Evolutionary conservation across 768 basidiomycete genomes (phyloP).

Genomic region (Naganishia randhawae): DNA sequence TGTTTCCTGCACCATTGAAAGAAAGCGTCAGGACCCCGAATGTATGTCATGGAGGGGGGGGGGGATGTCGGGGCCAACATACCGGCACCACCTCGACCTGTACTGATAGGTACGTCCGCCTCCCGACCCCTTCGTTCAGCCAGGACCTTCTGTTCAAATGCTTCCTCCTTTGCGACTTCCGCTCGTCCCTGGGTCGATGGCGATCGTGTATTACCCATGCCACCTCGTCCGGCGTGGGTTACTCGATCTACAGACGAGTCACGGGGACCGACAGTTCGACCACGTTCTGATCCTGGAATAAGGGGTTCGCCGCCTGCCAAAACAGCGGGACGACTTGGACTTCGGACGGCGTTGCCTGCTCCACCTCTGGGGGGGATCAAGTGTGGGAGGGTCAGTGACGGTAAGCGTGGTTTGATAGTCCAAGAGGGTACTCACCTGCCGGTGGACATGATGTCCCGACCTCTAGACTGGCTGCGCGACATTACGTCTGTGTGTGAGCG

Average conservation of each 20-base stretch:
- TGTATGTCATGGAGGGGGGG: too few relatives aligned
- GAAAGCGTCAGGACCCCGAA: too few relatives aligned
- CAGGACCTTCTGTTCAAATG: constrained; percentile 41
- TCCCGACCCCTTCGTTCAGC: constrained; percentile 42
- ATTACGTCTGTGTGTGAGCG: constrained; percentile 13
- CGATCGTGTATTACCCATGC: constrained; percentile 78
- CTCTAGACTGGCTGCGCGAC: constrained; percentile 30
- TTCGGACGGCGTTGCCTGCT: constrained; percentile 45
- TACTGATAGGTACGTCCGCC: constrained; percentile 40
- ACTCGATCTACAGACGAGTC: constrained; percentile 33
- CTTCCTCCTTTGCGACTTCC: constrained; percentile 37
- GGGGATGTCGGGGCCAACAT: too few relatives aligned
- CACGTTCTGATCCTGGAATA: constrained; percentile 39
- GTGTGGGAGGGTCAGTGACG: constrained; percentile 17
- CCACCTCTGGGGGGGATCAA: constrained; percentile 37
- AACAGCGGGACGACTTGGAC: constrained; percentile 33
- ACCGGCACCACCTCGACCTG: constrained; percentile 50
- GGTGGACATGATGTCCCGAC: constrained; percentile 33
- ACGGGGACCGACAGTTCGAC: constrained; percentile 27
- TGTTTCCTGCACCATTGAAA: neutral
- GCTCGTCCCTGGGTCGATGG: constrained; percentile 47
- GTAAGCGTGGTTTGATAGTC: neutral
- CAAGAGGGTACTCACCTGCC: constrained; percentile 14
- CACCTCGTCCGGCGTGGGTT: constrained; percentile 65
- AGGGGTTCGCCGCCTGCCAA: constrained; percentile 38